Base-by-base conservation (phyloP, 2,329 filamentous ascomycete genomes). In the Colletotrichum liriopes region DNA sequence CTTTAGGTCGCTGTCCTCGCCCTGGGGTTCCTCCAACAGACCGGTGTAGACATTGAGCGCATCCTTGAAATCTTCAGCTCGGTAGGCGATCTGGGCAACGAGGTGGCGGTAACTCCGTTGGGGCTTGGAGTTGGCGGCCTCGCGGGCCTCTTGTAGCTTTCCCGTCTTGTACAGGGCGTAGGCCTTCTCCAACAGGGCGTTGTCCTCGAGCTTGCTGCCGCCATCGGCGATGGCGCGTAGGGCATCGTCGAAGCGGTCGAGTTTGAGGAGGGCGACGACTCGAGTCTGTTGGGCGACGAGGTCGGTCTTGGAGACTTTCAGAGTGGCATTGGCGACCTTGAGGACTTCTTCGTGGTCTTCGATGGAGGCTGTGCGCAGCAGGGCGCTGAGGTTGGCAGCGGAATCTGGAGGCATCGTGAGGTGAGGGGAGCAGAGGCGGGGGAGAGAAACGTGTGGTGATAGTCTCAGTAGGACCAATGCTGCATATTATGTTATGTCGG, bases 101-200 rank as follows among this genome's bases (percentile, higher is more conserved):
- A 92, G 81, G 78, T 92, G 90, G 45, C 81, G 82, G 73, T 83
- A 84, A 74, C 80, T 80, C 62, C 82, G 79, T 73, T 83, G 76
- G 4, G 77, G 68, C 14, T 75, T 75, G 14, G 83, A 75, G 20
- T 82, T 77, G 23, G 88, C 78, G 20, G 84, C 74, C 26, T 73
- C 68, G 20, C 71, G 67, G n/a, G 94, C 93, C 68, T 92, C 91
- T 26, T 87, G 84, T 1, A 94, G 87, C 74, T 91, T 87, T 32
- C 93, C 93, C 0, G 90, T 88, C 84, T 95, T 96, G 84, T 96
- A 97, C 26, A 95, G 87, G n/a, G 93, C 92, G 84, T 97, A 97
- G 2, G 93, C 90, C 79, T 92, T 92, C 81, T 95, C 94, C 54
- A 95, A 86, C 20, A 83, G 78, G 75, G 92, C 93, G 69, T 83